Base-by-base conservation (phyloP, 345 rosid species). In the Pistacia vera region DNA sequence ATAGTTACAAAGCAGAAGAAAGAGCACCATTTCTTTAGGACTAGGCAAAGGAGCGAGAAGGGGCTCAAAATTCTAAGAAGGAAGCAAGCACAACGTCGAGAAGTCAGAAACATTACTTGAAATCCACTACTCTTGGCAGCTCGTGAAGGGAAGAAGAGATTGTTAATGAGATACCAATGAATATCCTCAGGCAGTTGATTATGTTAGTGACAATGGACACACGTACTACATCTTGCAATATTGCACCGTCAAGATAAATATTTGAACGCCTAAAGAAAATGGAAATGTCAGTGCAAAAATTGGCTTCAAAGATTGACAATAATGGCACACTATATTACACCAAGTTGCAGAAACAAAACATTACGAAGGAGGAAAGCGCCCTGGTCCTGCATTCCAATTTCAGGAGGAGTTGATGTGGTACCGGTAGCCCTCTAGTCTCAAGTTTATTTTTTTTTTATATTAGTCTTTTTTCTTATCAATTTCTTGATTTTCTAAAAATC, bases 331-430 rank as follows among this genome's bases (percentile, higher is more conserved):
- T 3, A 14, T 66, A 66, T 22, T 66, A 17, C 70, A 46, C 35
- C 70, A 66, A 13, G 44, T 9, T 30, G 72, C 72, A 6, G 22
- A 28, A 22, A 68, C 30, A 58, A 8, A 5, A 4, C 10, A 28
- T 51, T 68, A 51, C 30, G 10, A 9, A 0, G 59, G 41, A 51
- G 72, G 60, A 28, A 68, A 20, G 6, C 59, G 25, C 22, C n/a
- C 44, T 3, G 72, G 72, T 30, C 72, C 72, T 51, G 72, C 58
- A 13, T 44, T 68, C 44, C 59, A 68, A 51, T 68, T 51, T 11
- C 59, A 49, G 22, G 71, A 68, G 7, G 71, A 68, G 71, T 68
- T 68, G 30, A 3, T 28, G 3, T 68, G 57, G 59, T 51, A 25
- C 8, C 35, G 36, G 70, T 66, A 11, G 56, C 17, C 18, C 10